phyloP scores from a whole-genome alignment of 768 basidiomycete genomes.

The Inosperma sp. region DNA sequence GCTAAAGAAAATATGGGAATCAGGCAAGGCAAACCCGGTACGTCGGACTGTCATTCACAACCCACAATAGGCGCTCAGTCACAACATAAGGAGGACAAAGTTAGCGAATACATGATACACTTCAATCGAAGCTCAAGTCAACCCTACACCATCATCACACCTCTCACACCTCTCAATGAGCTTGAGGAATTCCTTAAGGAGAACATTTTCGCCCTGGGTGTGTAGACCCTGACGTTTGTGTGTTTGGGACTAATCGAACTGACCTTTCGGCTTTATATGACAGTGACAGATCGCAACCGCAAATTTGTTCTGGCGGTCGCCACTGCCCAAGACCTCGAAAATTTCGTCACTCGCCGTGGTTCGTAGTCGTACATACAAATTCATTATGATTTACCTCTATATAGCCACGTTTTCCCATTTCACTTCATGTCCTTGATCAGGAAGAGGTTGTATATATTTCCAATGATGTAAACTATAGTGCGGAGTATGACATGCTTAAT shows the following conservation, averaged over 20 bases:
- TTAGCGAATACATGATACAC: slow-evolving; percentile 64
- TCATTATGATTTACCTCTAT: not conserved
- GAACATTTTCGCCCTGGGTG: slow-evolving; percentile 76
- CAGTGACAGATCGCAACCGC: slow-evolving; percentile 78
- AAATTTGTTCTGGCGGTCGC: slow-evolving; percentile 84
- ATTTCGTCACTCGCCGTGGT: slow-evolving; percentile 51
- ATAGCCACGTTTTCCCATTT: not conserved
- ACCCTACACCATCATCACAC: slow-evolving; percentile 78
- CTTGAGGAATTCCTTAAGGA: slow-evolving; percentile 72
- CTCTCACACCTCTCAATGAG: slow-evolving; percentile 70
- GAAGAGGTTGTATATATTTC: no score
- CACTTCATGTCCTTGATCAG: not conserved
- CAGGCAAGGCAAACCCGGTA: slow-evolving; percentile 65
- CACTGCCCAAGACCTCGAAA: slow-evolving; percentile 70
- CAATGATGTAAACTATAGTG: no score
- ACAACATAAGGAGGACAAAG: slow-evolving; percentile 56
- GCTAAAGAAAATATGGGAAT: slow-evolving; percentile 77
- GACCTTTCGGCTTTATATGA: not conserved
- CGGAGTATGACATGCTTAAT: no score
- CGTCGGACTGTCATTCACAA: slow-evolving; percentile 20
- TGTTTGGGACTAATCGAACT: not conserved
- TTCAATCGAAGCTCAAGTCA: slow-evolving; percentile 62
- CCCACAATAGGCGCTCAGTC: not conserved
- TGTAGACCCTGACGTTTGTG: slow-evolving; percentile 14
- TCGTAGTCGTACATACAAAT: slow-evolving; percentile 26